These are phyloP conservation scores for Oenanthe javanica DNA, from an alignment of 140 eudicot species.

Conservation along the genomic window DNA sequence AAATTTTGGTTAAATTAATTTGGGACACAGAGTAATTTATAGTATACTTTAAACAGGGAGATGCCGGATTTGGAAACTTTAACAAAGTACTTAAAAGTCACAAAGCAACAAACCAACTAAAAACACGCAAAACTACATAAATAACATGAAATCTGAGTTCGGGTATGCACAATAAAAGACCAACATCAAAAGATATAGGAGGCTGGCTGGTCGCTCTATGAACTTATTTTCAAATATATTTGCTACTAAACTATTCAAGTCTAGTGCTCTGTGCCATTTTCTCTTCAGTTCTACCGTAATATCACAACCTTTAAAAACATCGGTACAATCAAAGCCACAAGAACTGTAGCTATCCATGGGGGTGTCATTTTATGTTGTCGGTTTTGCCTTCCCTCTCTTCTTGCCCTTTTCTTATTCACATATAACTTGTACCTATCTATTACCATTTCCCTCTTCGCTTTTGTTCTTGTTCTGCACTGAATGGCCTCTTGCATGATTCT, in stretches of 20 bases:
- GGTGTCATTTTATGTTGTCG: too few species aligned
- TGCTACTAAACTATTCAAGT: neutral
- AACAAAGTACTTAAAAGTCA: neutral
- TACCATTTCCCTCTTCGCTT: neutral
- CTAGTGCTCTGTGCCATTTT: neutral
- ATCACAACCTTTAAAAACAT: neutral
- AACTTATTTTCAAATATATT: neutral
- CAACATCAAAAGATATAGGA: neutral
- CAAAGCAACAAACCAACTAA: neutral
- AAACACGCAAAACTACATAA: neutral
- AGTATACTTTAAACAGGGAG: too few species aligned
- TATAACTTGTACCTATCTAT: neutral
- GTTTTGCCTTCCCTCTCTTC: neutral
- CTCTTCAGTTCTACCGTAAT: neutral
- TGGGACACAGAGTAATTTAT: too few species aligned
- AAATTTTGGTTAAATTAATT: too few species aligned
- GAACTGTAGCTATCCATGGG: neutral
- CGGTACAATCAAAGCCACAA: neutral
- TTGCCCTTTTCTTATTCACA: neutral
- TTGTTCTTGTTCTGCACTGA: conserved; percentile 20
- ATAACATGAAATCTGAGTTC: neutral
- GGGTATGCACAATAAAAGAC: neutral
- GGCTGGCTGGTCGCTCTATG: neutral
- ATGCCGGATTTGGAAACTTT: neutral
- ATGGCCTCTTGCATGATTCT: conserved; percentile 19